Evolutionary conservation across 345 rosid genomes (phyloP).

Genomic region (Gossypium turneri): DNA sequence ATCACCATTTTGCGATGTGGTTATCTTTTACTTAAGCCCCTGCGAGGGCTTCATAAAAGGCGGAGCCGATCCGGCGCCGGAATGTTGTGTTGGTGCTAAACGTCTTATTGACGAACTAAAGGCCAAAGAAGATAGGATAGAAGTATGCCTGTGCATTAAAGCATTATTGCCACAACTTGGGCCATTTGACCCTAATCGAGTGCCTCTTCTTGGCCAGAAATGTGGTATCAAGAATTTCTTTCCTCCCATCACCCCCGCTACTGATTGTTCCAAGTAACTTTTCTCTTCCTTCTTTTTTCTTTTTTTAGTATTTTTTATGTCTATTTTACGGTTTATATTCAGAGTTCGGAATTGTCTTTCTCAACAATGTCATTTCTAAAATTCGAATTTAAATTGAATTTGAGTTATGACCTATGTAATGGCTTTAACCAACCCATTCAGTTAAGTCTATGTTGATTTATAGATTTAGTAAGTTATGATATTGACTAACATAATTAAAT

Average conservation of each 20-base stretch:
- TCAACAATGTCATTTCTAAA: no score
- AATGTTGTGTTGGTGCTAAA: slow-evolving; percentile 28
- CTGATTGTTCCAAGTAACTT: slow-evolving; percentile 1
- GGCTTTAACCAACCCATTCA: no score
- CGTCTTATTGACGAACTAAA: background rate
- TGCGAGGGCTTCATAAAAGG: slow-evolving; percentile 19
- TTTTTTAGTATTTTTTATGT: no score
- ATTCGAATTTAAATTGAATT: no score
- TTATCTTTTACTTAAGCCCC: background rate
- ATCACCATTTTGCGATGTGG: background rate
- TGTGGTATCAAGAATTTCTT: slow-evolving; percentile 19
- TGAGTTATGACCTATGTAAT: no score
- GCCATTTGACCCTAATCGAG: slow-evolving; percentile 17
- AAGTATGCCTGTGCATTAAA: slow-evolving; percentile 36
- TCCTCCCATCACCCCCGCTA: slow-evolving; percentile 29
- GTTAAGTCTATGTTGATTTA: no score
- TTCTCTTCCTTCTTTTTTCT: background rate
- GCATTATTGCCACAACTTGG: background rate
- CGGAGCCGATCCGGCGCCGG: background rate
- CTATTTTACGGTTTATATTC: no score
- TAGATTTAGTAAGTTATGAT: no score
- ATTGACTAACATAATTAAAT: no score
- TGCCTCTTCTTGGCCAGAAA: slow-evolving; percentile 26
- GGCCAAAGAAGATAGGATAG: slow-evolving; percentile 9
- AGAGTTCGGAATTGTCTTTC: rapidly evolving